Conservation (phyloP, 208 protist species). For the Leishmania arabica region DNA sequence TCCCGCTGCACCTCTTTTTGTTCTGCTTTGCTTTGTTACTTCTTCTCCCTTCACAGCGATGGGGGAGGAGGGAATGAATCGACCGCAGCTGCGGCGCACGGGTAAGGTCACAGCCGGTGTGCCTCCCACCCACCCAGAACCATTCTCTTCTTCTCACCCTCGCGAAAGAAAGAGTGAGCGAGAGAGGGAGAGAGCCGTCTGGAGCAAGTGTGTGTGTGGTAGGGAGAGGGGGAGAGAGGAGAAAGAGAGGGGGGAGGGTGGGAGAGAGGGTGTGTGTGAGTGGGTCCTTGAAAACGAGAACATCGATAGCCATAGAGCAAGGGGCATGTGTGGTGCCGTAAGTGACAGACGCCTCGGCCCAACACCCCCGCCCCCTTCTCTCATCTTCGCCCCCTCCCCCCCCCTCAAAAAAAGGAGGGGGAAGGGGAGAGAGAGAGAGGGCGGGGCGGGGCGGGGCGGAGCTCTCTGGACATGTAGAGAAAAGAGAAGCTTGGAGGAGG, state of each 20-base stretch:
- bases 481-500: no score
- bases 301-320: background rate
- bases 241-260: background rate
- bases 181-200: background rate
- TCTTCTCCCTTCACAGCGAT: background rate
- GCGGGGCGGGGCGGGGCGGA: no score
- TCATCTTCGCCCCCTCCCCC: background rate
- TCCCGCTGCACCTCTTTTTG: background rate
- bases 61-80: background rate
- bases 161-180: background rate
- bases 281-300: background rate
- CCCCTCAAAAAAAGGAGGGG: no score
- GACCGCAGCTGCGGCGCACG: background rate
- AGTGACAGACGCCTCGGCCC: no score
- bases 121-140: background rate
- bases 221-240: background rate
- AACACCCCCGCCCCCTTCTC: no score
- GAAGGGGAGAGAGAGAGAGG: no score
- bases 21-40: background rate
- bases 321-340: background rate
- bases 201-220: background rate
- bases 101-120: background rate
- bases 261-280: no score
- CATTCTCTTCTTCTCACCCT: background rate
- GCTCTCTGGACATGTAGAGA: no score